These are phyloP conservation scores for Mortierella sp. DNA, from an alignment of 371 early-diverging fungal genomes.

Conservation along the genomic window DNA sequence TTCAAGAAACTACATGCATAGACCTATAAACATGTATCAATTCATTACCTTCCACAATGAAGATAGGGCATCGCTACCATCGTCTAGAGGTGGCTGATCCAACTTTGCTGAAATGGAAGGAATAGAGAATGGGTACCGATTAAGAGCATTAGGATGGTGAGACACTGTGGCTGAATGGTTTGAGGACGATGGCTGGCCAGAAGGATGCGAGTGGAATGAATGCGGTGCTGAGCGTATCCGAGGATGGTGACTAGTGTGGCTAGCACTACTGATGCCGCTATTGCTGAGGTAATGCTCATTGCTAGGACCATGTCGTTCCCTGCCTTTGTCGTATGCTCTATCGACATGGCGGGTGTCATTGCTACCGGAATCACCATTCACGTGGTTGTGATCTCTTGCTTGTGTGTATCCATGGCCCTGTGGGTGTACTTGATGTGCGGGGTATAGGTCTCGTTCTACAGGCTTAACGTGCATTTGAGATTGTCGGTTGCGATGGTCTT, in stretches of 20 bases:
- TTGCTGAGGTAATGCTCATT: background rate
- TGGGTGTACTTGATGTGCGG: background rate
- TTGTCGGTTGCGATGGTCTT: constrained; percentile 4
- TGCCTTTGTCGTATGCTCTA: background rate
- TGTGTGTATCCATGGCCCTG: background rate
- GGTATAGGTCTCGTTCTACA: background rate
- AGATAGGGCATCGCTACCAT: constrained; percentile 47
- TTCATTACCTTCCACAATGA: constrained; percentile 49
- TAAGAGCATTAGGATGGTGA: constrained; percentile 52
- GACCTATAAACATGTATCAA: background rate
- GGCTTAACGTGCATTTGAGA: background rate
- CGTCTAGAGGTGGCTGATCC: constrained; percentile 42
- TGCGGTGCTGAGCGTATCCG: constrained; percentile 39
- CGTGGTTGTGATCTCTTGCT: constrained; percentile 8
- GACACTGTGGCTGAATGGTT: constrained; percentile 26
- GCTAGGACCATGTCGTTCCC: background rate
- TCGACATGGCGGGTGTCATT: background rate
- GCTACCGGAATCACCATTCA: constrained; percentile 7
- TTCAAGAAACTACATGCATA: background rate
- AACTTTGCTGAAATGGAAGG: constrained; percentile 55
- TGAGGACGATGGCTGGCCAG: background rate
- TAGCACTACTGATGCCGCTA: background rate
- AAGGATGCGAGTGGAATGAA: constrained; percentile 11
- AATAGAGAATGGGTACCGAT: constrained; percentile 55
- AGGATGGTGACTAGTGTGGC: constrained; percentile 12